phyloP scores from a whole-genome alignment of 2,329 filamentous ascomycete genomes.

The Sporothrix variecibatus region DNA sequence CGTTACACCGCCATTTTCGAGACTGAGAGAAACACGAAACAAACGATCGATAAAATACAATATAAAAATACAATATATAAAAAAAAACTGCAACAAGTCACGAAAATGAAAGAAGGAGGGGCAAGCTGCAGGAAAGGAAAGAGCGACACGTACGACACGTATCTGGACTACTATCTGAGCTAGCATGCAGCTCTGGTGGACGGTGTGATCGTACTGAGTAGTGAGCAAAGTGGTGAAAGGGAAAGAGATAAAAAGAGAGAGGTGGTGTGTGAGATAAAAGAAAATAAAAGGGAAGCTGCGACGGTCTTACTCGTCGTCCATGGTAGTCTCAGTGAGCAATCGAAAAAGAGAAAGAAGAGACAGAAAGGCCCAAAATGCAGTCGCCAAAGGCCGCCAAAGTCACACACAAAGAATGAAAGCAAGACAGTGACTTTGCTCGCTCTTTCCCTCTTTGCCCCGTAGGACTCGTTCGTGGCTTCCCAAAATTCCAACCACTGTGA shows the following conservation, averaged over 20 bases:
- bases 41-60: not conserved
- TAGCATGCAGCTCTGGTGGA: not conserved
- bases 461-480: slow-evolving; percentile 18
- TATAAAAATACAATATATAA: not conserved
- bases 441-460: not conserved
- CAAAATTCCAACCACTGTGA: slow-evolving; percentile 2
- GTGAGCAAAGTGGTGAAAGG: not conserved
- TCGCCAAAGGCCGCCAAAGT: not conserved
- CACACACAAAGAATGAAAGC: not conserved
- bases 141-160: slow-evolving; percentile 1
- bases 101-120: not conserved
- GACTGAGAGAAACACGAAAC: not conserved
- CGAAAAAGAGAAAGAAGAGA: not conserved
- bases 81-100: not conserved
- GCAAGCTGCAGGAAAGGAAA: slow-evolving; percentile 6
- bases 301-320: not conserved
- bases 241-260: not conserved
- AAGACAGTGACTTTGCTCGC: not conserved
- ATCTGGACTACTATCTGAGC: not conserved
- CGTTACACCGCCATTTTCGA: slow-evolving; percentile 19
- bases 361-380: not conserved
- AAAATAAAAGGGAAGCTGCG: not conserved
- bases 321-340: not conserved
- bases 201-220: not conserved
- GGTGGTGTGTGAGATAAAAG: not conserved